These are phyloP conservation scores for Ceratorhiza oryzae-sativae DNA, from an alignment of 1,284 basidiomycete genomes.

Conservation along the genomic window DNA sequence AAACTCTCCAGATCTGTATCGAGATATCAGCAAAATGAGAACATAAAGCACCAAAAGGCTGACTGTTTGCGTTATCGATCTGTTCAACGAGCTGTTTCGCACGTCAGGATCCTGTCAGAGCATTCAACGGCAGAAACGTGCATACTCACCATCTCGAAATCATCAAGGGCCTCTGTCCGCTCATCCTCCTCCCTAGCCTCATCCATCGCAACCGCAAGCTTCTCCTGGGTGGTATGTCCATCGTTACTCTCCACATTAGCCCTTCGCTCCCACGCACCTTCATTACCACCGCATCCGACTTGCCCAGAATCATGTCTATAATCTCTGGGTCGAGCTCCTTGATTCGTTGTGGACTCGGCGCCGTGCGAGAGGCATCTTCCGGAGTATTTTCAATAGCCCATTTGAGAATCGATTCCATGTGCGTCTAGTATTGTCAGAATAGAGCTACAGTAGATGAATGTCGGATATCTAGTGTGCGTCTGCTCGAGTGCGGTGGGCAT, in stretches of 20 bases:
- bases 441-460: too few species aligned
- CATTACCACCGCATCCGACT: constrained; percentile 85
- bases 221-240: constrained; percentile 58
- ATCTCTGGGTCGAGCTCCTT: constrained; percentile 74
- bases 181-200: constrained; percentile 65
- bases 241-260: neutral
- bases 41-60: constrained; percentile 43
- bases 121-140: neutral
- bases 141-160: constrained; percentile 87
- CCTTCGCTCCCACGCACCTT: constrained; percentile 53
- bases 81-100: constrained; percentile 80
- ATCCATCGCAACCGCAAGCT: constrained; percentile 76
- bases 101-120: neutral
- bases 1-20: constrained; percentile 78
- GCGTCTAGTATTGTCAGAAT: neutral
- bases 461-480: too few species aligned
- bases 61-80: constrained; percentile 95
- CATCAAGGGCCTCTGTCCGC: constrained; percentile 82
- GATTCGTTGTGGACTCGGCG: constrained; percentile 45
- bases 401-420: constrained; percentile 75
- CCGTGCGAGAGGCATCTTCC: constrained; percentile 44
- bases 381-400: constrained; percentile 72
- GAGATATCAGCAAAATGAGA: constrained; percentile 8
- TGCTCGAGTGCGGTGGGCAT: too few species aligned
- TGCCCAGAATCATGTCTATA: constrained; percentile 87